A percentile compares a stretch with the other conserved stretches of the same genome.
Conservation (phyloP, 1,284 basidiomycete genomes). For the Tilletia setariae region DNA sequence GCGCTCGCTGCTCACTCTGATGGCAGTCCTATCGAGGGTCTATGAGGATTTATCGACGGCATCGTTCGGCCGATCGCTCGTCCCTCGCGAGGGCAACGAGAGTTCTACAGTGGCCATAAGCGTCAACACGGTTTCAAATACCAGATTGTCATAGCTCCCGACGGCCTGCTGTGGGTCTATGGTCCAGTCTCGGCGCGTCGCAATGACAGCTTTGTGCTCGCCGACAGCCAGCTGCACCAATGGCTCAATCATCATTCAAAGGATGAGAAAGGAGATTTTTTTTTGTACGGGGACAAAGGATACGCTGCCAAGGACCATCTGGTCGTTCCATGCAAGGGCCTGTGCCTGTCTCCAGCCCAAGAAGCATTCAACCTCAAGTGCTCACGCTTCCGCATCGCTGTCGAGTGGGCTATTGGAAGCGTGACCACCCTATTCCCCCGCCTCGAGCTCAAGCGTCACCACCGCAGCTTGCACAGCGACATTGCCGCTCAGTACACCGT, state of each 20-base stretch:
- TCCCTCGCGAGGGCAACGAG: background rate
- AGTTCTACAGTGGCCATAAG: slow-evolving; percentile 7
- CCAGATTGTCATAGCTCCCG: background rate
- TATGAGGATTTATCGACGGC: background rate
- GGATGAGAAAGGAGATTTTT: background rate
- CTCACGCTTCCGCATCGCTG: background rate
- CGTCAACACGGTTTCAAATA: background rate
- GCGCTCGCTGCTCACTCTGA: background rate
- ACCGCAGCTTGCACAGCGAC: background rate
- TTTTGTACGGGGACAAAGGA: background rate
- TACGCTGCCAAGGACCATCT: background rate
- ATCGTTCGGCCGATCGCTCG: background rate
- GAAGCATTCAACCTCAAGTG: background rate
- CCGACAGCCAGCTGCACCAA: background rate
- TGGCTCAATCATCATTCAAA: background rate
- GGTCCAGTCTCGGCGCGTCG: background rate
- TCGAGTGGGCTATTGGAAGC: background rate
- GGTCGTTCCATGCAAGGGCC: background rate
- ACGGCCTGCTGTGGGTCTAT: background rate
- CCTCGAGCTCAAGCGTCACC: background rate
- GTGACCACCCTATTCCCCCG: background rate
- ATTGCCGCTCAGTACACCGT: background rate
- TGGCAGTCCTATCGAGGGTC: background rate
- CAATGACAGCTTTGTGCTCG: background rate
- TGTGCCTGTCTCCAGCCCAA: background rate